phyloP scores from a whole-genome alignment of 371 early-diverging fungal species.

The Batrachochytrium dendrobatidis region DNA sequence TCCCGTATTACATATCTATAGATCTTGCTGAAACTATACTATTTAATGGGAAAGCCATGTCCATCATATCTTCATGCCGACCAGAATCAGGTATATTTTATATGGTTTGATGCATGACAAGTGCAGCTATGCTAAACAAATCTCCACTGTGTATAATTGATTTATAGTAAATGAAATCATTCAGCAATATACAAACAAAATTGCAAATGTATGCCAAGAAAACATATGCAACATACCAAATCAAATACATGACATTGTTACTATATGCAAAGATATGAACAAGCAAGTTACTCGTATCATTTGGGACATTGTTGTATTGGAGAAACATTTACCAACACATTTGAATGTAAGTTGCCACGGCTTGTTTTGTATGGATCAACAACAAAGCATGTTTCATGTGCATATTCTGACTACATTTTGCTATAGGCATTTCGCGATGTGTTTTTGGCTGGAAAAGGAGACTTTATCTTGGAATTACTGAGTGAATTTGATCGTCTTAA shows the following conservation, averaged over 20 bases:
- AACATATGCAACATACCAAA: no score
- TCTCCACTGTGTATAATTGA: no score
- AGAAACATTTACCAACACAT: slow-evolving; percentile 48
- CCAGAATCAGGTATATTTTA: slow-evolving; percentile 15
- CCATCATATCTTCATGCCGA: slow-evolving; percentile 35
- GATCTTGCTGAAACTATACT: slow-evolving; percentile 52
- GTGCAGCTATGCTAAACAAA: no score
- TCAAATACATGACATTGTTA: no score
- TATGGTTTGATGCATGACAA: no score
- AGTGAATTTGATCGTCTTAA: slow-evolving; percentile 46
- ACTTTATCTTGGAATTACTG: slow-evolving; percentile 55
- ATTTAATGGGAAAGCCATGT: slow-evolving; percentile 68
- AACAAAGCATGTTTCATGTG: background rate
- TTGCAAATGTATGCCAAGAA: no score
- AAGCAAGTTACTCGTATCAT: slow-evolving; percentile 56
- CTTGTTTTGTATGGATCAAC: background rate
- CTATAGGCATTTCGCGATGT: slow-evolving; percentile 52
- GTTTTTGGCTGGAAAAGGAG: slow-evolving; percentile 63
- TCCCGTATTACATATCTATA: slow-evolving; percentile 49
- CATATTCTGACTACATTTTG: background rate
- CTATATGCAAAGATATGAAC: slow-evolving; percentile 38
- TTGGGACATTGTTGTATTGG: slow-evolving; percentile 61
- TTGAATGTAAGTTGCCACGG: slow-evolving; percentile 29
- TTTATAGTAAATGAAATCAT: no score
- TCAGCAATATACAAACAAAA: no score